Evolutionary conservation across 108 stramenopile genomes (phyloP).

Genomic region (Epipyxis sp.): DNA sequence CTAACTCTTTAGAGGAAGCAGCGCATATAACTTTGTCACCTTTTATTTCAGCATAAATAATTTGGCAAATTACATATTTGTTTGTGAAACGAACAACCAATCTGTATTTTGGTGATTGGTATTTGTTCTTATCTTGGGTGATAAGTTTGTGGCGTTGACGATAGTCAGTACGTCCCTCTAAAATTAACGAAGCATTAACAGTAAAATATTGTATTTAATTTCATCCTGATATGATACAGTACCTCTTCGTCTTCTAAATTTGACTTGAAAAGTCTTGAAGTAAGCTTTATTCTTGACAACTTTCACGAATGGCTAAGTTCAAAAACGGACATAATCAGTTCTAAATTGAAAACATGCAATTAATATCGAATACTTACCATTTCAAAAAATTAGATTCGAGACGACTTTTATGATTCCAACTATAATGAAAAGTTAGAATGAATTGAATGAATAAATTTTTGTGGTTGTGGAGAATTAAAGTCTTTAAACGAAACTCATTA

Average conservation of each 20-base stretch:
- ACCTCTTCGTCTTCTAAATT: slow-evolving; percentile 92
- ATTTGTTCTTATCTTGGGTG: slow-evolving; percentile 98
- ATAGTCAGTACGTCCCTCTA: slow-evolving; percentile 98
- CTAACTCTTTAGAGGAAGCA: slow-evolving; percentile 84
- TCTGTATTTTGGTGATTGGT: slow-evolving; percentile 97
- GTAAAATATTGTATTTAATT: slow-evolving; percentile 24
- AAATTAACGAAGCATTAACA: neutral
- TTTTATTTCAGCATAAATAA: slow-evolving; percentile 88
- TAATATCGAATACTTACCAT: too few species aligned
- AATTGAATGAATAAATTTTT: too few species aligned
- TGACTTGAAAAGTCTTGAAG: slow-evolving; percentile 97
- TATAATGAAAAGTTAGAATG: too few species aligned
- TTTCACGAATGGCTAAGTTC: slow-evolving; percentile 78
- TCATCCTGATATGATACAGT: too few species aligned
- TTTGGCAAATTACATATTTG: slow-evolving; percentile 85
- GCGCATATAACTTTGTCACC: slow-evolving; percentile 84
- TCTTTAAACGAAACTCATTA: too few species aligned
- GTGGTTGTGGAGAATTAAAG: too few species aligned
- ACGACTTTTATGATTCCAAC: too few species aligned
- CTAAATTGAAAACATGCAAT: neutral
- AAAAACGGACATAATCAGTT: neutral
- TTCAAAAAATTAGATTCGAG: too few species aligned
- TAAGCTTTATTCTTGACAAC: slow-evolving; percentile 90
- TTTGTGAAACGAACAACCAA: slow-evolving; percentile 94
- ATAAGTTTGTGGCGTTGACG: slow-evolving; percentile 93